These are phyloP conservation scores for Epichloe uncinata DNA, from an alignment of 2,329 filamentous ascomycete species.

Conservation along the genomic window DNA sequence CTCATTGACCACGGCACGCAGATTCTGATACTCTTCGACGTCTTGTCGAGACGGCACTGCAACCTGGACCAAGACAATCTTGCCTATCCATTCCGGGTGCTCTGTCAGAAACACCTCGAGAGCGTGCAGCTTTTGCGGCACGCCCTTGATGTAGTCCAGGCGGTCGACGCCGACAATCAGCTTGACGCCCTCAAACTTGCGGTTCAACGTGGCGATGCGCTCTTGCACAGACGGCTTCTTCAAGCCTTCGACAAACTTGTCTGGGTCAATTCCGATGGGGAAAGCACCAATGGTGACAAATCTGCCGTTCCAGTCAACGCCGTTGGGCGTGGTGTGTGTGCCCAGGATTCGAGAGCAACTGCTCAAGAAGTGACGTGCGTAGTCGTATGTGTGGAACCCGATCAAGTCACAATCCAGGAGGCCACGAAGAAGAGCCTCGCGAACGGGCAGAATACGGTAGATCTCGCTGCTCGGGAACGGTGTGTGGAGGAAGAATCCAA, in stretches of 20 bases:
- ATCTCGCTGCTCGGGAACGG: conserved; percentile 96
- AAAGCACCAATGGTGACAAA: conserved; percentile 89
- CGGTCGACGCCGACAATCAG: conserved; percentile 94
- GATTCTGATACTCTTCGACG: conserved; percentile 95
- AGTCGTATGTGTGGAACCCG: conserved; percentile 98
- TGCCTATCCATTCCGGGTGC: conserved; percentile 95
- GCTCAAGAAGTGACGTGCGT: conserved; percentile 93
- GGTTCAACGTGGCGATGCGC: conserved; percentile 69
- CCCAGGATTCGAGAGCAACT: conserved; percentile 86
- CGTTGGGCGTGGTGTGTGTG: conserved; percentile 75
- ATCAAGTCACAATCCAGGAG: conserved; percentile 89
- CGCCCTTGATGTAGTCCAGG: conserved; percentile 96
- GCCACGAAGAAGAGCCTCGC: conserved; percentile 75
- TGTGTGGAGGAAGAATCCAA: conserved; percentile 96
- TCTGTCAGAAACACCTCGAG: conserved; percentile 94
- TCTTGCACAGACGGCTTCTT: conserved; percentile 77
- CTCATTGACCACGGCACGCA: conserved; percentile 91
- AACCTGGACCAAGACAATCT: conserved; percentile 91
- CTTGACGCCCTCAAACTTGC: conserved; percentile 92
- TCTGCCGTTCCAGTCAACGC: conserved; percentile 79
- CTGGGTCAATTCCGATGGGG: conserved; percentile 93
- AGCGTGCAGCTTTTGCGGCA: conserved; percentile 93
- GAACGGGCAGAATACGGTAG: conserved; percentile 86
- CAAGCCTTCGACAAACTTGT: conserved; percentile 85
- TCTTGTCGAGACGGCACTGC: conserved; percentile 90